These are phyloP conservation scores for Allantophomopsis lycopodina DNA, from an alignment of 2,329 filamentous ascomycete species.

Conservation along the genomic window DNA sequence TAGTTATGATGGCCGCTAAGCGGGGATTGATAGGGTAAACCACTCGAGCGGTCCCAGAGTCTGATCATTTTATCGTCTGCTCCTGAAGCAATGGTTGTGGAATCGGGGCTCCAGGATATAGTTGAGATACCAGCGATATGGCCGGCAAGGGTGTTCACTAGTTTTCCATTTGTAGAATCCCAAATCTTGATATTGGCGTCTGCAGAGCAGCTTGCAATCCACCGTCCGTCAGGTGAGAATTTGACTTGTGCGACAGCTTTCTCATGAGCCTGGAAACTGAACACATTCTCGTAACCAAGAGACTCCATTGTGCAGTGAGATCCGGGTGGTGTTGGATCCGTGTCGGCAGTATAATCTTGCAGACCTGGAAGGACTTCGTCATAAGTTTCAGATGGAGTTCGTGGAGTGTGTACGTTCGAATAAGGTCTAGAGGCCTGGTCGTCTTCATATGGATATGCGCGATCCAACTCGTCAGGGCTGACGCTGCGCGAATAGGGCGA, in stretches of 20 bases:
- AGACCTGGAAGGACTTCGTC: no score
- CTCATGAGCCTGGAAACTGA: slow-evolving; percentile 55
- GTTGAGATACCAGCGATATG: slow-evolving; percentile 89
- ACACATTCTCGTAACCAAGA: neutral
- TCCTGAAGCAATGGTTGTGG: slow-evolving; percentile 73
- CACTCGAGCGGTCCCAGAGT: slow-evolving; percentile 68
- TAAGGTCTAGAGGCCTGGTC: slow-evolving; percentile 6
- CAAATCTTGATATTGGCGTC: slow-evolving; percentile 89
- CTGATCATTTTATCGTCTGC: slow-evolving; percentile 95
- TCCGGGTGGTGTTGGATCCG: slow-evolving; percentile 5
- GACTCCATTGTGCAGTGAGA: neutral
- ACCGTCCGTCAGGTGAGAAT: slow-evolving; percentile 81
- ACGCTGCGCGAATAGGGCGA: neutral
- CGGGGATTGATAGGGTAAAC: slow-evolving; percentile 35
- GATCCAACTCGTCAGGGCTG: slow-evolving; percentile 14
- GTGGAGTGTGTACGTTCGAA: slow-evolving; percentile 2
- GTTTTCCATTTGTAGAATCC: slow-evolving; percentile 63
- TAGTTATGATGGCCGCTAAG: slow-evolving; percentile 91
- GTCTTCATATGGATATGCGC: slow-evolving; percentile 8
- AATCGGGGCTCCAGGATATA: slow-evolving; percentile 88
- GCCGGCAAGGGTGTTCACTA: slow-evolving; percentile 81
- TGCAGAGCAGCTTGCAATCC: slow-evolving; percentile 81
- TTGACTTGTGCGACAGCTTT: slow-evolving; percentile 72
- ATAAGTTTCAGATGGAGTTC: no score
- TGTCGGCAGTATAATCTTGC: slow-evolving; percentile 3